Evolutionary conservation across 179 eudicot species (phyloP).

Genomic region (Spergularia azorica): DNA sequence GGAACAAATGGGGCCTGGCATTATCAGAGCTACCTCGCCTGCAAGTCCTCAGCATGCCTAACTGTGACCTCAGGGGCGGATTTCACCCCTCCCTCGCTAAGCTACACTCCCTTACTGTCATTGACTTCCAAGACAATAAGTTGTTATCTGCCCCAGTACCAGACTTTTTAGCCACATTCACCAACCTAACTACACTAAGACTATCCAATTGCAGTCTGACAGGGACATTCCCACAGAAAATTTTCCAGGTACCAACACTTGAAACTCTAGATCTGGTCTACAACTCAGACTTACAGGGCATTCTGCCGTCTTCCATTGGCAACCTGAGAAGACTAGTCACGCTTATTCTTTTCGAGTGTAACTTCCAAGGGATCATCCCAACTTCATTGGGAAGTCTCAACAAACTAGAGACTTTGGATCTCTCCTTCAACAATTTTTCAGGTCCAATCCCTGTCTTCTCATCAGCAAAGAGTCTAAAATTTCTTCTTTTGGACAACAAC

Average conservation of each 20-base stretch:
- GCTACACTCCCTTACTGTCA: constrained; percentile 35
- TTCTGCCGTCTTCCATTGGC: constrained; percentile 40
- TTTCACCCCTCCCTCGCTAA: constrained; percentile 31
- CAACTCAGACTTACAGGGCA: constrained; percentile 37
- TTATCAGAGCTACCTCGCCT: constrained; percentile 40
- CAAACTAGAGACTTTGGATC: constrained; percentile 38
- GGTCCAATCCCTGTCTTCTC: constrained; percentile 48
- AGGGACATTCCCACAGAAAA: constrained; percentile 37
- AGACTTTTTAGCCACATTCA: constrained; percentile 32
- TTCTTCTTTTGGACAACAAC: constrained; percentile 36
- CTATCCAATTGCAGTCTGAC: constrained; percentile 33
- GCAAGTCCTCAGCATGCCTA: constrained; percentile 40
- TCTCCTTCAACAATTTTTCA: constrained; percentile 35
- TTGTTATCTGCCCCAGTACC: constrained; percentile 33
- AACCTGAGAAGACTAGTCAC: constrained; percentile 31
- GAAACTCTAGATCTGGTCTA: constrained; percentile 27
- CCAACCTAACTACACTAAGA: constrained; percentile 30
- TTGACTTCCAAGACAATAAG: constrained; percentile 37
- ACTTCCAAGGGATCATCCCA: constrained; percentile 48
- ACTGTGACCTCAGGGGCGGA: constrained; percentile 43
- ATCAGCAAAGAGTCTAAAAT: constrained; percentile 33
- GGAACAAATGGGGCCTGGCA: constrained; percentile 37
- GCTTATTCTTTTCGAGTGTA: constrained; percentile 32
- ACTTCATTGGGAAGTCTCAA: constrained; percentile 32
- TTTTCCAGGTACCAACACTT: constrained; percentile 39